Evolutionary conservation across 495 filamentous ascomycete genomes (phyloP).

Genomic region (Talaromyces wortmannii): DNA sequence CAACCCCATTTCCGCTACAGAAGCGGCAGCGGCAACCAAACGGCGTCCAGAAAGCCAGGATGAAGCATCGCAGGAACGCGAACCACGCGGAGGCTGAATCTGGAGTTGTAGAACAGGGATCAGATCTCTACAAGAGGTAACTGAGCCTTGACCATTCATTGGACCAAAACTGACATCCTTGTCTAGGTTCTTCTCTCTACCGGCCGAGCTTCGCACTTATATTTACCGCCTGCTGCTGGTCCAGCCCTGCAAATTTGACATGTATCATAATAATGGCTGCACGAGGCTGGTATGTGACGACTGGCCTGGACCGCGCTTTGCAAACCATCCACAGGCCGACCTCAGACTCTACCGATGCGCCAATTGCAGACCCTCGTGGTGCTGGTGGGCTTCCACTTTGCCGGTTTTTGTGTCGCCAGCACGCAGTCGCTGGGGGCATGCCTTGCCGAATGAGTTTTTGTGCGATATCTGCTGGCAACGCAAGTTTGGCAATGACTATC

Average conservation of each 20-base stretch:
- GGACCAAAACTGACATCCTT: background rate
- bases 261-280: conserved; percentile 7
- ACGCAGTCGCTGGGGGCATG: conserved; percentile 14
- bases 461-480: conserved; percentile 18
- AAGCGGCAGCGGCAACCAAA: no score
- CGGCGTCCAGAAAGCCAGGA: no score
- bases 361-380: background rate
- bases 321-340: background rate
- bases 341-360: background rate
- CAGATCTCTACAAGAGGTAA: no score
- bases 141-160: background rate
- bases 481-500: background rate
- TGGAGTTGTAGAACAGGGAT: no score
- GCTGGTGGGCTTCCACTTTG: background rate
- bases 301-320: background rate
- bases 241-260: conserved; percentile 17
- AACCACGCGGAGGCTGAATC: no score
- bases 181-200: conserved; percentile 14
- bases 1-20: no score
- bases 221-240: conserved; percentile 19
- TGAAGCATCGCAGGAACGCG: no score
- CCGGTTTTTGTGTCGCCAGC: conserved; percentile 7
- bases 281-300: background rate
- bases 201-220: conserved; percentile 13
- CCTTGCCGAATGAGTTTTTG: conserved; percentile 11